Evolutionary conservation across 139 green algal genomes (phyloP).

Genomic region (Asterochloris erici): DNA sequence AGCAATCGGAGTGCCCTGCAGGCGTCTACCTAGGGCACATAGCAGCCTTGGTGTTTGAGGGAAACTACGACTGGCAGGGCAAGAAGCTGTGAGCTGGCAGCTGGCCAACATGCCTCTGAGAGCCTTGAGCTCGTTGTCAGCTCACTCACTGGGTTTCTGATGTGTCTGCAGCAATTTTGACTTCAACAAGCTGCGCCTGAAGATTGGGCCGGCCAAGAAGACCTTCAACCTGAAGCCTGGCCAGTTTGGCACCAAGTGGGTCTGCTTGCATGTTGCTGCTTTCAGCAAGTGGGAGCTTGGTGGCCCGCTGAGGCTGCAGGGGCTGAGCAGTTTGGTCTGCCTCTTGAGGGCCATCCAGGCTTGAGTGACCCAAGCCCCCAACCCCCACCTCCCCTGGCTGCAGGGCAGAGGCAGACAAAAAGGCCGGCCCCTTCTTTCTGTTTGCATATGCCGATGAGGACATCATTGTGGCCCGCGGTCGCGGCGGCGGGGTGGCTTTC

Average conservation of each 20-base stretch:
- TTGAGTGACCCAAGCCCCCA: background rate
- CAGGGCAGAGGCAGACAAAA: background rate
- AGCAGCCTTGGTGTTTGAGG: slow-evolving; percentile 36
- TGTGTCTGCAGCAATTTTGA: slow-evolving; percentile 25
- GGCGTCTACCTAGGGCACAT: slow-evolving; percentile 47
- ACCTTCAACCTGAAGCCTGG: background rate
- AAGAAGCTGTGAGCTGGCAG: background rate
- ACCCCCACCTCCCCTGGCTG: background rate
- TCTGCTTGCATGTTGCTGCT: background rate
- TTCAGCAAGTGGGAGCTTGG: background rate
- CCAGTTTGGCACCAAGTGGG: slow-evolving; percentile 3
- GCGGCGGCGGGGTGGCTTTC: slow-evolving; percentile 21
- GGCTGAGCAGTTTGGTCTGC: background rate
- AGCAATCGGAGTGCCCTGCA: too few species aligned
- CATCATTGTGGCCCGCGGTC: slow-evolving; percentile 17
- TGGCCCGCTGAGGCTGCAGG: too few species aligned
- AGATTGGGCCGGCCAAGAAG: slow-evolving; percentile 20
- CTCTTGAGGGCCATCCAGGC: background rate
- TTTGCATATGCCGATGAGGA: slow-evolving; percentile 24
- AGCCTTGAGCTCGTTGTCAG: too few species aligned
- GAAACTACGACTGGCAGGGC: background rate
- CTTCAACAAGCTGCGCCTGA: slow-evolving; percentile 41
- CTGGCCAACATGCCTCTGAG: background rate
- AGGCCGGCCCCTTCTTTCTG: slow-evolving; percentile 20
- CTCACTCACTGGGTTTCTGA: too few species aligned